A percentile compares a stretch with the other conserved stretches of the same genome.
These are phyloP conservation scores for Naegleria lovaniensis DNA, from an alignment of 208 protist genomes.

Conservation along the genomic window DNA sequence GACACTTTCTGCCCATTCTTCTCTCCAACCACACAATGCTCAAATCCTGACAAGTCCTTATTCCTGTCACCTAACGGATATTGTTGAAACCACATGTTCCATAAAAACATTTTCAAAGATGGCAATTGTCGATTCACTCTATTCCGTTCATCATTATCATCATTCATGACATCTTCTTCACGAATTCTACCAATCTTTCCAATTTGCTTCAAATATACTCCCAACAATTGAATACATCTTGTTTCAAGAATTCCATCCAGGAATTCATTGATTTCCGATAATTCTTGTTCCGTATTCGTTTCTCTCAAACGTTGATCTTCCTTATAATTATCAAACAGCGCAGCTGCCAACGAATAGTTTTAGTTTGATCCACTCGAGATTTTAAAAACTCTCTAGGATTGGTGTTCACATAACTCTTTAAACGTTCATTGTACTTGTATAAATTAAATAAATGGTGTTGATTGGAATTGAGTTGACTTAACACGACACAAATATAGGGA, in stretches of 20 bases:
- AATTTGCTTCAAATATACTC: no score
- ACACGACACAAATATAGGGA: not conserved
- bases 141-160: not conserved
- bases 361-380: not conserved
- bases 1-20: not conserved
- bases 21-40: conserved; percentile 5
- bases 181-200: no score
- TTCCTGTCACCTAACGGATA: not conserved
- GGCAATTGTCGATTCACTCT: no score
- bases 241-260: not conserved
- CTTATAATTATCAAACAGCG: not conserved
- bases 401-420: not conserved
- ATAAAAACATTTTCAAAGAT: not conserved
- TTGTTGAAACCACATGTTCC: not conserved
- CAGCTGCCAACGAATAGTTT: not conserved
- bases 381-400: not conserved
- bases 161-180: no score
- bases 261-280: not conserved
- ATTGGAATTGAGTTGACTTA: not conserved
- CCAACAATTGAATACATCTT: not conserved
- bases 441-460: not conserved
- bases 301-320: not conserved
- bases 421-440: not conserved
- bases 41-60: not conserved
- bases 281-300: not conserved